Conservation (phyloP, 1,284 basidiomycete species). For the Austroboletus novae-zelandiae region DNA sequence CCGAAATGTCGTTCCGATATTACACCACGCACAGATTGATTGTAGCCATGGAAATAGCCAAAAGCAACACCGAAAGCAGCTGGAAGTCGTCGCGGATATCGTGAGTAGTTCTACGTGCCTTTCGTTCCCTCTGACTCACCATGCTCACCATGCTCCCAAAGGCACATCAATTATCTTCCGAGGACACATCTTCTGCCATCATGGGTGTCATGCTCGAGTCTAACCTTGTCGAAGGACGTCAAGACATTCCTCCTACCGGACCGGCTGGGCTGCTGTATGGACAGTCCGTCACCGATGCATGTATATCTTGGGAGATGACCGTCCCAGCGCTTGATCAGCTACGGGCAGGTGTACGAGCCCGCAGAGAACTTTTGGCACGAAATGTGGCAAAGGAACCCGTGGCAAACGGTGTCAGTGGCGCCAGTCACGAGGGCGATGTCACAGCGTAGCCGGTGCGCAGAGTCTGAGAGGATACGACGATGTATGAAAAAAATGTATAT, state of each 20-base stretch:
- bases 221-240: conserved; percentile 87
- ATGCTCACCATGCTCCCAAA: conserved; percentile 26
- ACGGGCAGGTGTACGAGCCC: conserved; percentile 75
- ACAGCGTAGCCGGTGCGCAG: conserved; percentile 1
- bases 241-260: conserved; percentile 81
- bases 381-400: conserved; percentile 19
- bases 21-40: conserved; percentile 61
- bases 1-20: neutral
- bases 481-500: neutral
- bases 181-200: conserved; percentile 73
- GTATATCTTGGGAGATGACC: conserved; percentile 88
- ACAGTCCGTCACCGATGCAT: conserved; percentile 88
- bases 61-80: conserved; percentile 84
- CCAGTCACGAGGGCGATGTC: conserved; percentile 1
- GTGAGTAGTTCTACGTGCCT: conserved; percentile 43
- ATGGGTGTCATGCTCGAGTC: conserved; percentile 99
- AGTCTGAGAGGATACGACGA: neutral
- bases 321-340: conserved; percentile 78
- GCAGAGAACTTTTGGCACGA: conserved; percentile 53
- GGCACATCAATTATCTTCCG: conserved; percentile 69
- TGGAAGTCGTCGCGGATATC: conserved; percentile 82
- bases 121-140: neutral
- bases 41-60: conserved; percentile 94
- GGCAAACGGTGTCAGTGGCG: conserved; percentile 1
- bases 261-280: conserved; percentile 82